Evolutionary conservation across 2,329 filamentous ascomycete species (phyloP).

Genomic region (Falciphora oryzae): DNA sequence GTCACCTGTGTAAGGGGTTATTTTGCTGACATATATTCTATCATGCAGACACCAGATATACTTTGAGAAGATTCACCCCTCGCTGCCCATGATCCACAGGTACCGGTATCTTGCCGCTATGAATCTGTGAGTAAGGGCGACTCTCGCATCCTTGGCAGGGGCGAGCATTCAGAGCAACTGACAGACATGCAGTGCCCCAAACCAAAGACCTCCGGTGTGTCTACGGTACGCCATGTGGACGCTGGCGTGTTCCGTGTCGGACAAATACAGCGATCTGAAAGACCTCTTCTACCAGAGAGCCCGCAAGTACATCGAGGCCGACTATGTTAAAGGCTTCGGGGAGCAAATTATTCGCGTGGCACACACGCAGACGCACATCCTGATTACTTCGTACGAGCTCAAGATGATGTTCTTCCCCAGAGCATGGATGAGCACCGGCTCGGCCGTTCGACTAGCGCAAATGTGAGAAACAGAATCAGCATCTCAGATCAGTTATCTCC

Average conservation of each 20-base stretch:
- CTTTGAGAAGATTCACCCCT: constrained; percentile 85
- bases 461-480: constrained; percentile 48
- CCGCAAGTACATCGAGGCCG: constrained; percentile 82
- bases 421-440: constrained; percentile 88
- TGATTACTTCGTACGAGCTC: constrained; percentile 84
- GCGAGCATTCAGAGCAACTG: neutral
- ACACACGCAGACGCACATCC: constrained; percentile 77
- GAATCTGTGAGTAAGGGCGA: constrained; percentile 55
- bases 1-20: too few relatives aligned
- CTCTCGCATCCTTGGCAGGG: neutral
- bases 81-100: constrained; percentile 82
- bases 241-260: constrained; percentile 77
- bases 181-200: constrained; percentile 54
- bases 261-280: constrained; percentile 74
- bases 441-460: constrained; percentile 71
- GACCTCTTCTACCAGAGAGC: constrained; percentile 86
- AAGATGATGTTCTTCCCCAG: constrained; percentile 96
- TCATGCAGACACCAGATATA: constrained; percentile 66
- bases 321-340: constrained; percentile 88
- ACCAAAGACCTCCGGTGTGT: constrained; percentile 78
- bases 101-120: constrained; percentile 83
- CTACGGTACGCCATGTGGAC: constrained; percentile 95
- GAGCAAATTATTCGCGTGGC: constrained; percentile 81
- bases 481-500: too few relatives aligned
- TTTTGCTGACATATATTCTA: constrained; percentile 16